These are phyloP conservation scores for Sungouiella thailandica DNA, from an alignment of 805 yeast species.

Conservation along the genomic window DNA sequence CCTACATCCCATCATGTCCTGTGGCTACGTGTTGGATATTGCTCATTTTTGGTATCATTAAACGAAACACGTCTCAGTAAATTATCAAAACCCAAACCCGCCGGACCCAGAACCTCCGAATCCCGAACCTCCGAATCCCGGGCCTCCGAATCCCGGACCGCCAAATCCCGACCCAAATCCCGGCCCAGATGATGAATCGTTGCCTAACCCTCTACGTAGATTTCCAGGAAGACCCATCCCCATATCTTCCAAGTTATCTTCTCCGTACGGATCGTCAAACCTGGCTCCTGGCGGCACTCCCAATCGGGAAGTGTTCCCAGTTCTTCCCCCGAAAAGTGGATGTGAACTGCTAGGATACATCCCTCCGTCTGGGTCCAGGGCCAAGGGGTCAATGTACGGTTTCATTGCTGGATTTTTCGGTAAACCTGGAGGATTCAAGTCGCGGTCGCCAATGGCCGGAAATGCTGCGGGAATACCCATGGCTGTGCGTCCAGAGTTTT, in stretches of 20 bases:
- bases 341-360: constrained; percentile 51
- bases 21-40: too few relatives aligned
- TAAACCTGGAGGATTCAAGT: constrained; percentile 45
- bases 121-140: constrained; percentile 4
- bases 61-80: too few relatives aligned
- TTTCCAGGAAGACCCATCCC: constrained; percentile 42
- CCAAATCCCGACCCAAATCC: constrained; percentile 7
- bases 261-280: constrained; percentile 47
- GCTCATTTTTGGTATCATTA: too few relatives aligned
- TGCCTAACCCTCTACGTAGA: constrained; percentile 7
- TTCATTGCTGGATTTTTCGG: constrained; percentile 37
- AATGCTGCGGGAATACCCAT: constrained; percentile 2
- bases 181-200: too few relatives aligned
- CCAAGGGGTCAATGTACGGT: constrained; percentile 42
- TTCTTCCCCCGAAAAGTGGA: constrained; percentile 41
- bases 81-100: constrained; percentile 4
- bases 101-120: constrained; percentile 6
- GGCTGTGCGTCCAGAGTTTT: not conserved
- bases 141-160: constrained; percentile 3
- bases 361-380: constrained; percentile 36
- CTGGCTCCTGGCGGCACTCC: constrained; percentile 46
- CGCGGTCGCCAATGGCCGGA: constrained; percentile 45
- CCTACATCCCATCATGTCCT: too few relatives aligned
- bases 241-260: constrained; percentile 38
- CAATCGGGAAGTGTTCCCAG: constrained; percentile 22